phyloP scores from a whole-genome alignment of 805 yeast genomes.

The Myxozyma sirexii region DNA sequence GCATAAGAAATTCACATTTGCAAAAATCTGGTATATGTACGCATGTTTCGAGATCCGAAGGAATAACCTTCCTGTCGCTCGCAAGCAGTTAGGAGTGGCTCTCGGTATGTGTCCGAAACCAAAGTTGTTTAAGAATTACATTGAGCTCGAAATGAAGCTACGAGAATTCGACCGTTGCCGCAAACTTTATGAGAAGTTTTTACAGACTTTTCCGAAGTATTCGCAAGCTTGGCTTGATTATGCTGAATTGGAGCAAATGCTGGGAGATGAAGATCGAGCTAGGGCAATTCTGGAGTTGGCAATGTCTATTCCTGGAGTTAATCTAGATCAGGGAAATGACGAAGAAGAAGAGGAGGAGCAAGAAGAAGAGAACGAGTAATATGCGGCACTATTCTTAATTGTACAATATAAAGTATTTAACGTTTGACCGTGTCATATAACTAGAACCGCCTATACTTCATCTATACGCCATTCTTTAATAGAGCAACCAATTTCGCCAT shows the following conservation, averaged over 20 bases:
- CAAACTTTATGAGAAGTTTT: slow-evolving; percentile 64
- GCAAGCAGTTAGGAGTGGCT: slow-evolving; percentile 71
- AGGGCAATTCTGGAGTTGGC: slow-evolving; percentile 64
- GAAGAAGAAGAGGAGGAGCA: slow-evolving; percentile 7
- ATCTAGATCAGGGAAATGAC: slow-evolving; percentile 10
- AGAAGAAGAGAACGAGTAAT: slow-evolving; percentile 4
- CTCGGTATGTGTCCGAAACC: slow-evolving; percentile 68
- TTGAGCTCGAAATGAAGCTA: slow-evolving; percentile 63
- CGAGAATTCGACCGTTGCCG: slow-evolving; percentile 84
- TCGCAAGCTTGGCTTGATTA: slow-evolving; percentile 61
- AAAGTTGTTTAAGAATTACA: slow-evolving; percentile 64
- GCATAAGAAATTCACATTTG: slow-evolving; percentile 63
- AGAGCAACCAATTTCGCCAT: too few species aligned
- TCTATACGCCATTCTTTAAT: too few species aligned
- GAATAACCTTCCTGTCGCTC: slow-evolving; percentile 51
- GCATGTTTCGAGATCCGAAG: slow-evolving; percentile 76
- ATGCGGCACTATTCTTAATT: neutral
- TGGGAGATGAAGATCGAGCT: slow-evolving; percentile 73
- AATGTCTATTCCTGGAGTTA: slow-evolving; percentile 31
- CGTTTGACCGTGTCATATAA: too few species aligned
- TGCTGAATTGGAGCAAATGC: slow-evolving; percentile 65
- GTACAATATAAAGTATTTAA: slow-evolving; percentile 5
- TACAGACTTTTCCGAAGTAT: slow-evolving; percentile 52
- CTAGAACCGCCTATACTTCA: too few species aligned
- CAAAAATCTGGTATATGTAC: slow-evolving; percentile 70